These are phyloP conservation scores for Glycine tomentella DNA, from an alignment of 306 rosid species.

Conservation along the genomic window DNA sequence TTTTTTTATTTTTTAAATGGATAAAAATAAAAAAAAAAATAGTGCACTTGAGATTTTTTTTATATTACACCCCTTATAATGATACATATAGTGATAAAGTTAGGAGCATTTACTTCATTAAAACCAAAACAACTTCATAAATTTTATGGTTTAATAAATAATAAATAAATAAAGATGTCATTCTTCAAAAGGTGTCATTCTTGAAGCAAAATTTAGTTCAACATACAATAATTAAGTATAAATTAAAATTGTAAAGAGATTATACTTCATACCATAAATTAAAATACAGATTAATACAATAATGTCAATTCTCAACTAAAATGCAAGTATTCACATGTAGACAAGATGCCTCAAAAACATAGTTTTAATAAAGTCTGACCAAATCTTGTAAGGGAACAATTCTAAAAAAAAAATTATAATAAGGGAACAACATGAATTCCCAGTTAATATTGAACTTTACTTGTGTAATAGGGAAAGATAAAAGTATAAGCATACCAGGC, in stretches of 20 bases:
- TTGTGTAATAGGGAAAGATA: not conserved
- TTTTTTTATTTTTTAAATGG: no score
- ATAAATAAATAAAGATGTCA: no score
- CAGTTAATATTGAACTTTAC: constrained; percentile 11
- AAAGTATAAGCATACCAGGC: constrained; percentile 68
- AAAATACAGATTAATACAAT: not conserved
- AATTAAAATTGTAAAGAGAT: not conserved
- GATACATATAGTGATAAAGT: no score
- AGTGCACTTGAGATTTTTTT: no score
- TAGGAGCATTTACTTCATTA: no score
- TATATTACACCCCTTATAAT: no score
- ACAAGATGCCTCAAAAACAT: constrained; percentile 5
- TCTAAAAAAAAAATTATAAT: not conserved
- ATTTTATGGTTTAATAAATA: no score
- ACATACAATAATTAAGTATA: no score
- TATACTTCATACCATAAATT: not conserved
- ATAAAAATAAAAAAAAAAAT: no score
- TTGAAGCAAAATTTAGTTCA: no score
- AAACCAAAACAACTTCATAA: no score
- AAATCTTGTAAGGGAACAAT: constrained; percentile 2
- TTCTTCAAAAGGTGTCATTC: no score
- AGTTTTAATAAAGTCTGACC: not conserved
- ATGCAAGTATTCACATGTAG: not conserved
- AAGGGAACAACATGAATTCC: constrained; percentile 35
- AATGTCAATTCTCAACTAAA: constrained; percentile 3